Percentiles rank a stretch among this genome's conserved stretches.
Evolutionary conservation across 169 alveolate species (phyloP).

Genomic region (Plasmodium relictum): DNA sequence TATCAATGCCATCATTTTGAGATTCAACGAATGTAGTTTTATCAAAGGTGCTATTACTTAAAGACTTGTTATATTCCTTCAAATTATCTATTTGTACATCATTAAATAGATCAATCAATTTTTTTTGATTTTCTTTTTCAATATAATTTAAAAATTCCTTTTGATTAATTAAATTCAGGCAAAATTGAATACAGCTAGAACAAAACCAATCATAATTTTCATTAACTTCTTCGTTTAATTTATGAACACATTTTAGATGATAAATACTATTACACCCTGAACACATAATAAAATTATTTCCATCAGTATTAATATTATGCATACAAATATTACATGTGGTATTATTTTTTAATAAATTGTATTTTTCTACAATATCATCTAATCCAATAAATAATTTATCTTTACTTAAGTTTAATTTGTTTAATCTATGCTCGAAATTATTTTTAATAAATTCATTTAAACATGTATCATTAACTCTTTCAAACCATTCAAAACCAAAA

Average conservation of each 20-base stretch:
- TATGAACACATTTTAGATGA: conserved; percentile 75
- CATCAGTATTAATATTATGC: conserved; percentile 53
- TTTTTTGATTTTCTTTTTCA: conserved; percentile 57
- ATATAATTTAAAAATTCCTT: conserved; percentile 41
- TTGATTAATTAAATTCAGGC: conserved; percentile 56
- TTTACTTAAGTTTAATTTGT: conserved; percentile 26
- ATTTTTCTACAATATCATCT: conserved; percentile 69
- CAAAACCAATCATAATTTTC: conserved; percentile 78
- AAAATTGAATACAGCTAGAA: conserved; percentile 49
- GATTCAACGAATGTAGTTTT: neutral
- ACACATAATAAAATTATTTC: conserved; percentile 20
- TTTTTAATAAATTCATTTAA: conserved; percentile 49
- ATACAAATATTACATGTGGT: conserved; percentile 75
- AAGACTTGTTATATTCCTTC: neutral
- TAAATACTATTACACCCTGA: conserved; percentile 74
- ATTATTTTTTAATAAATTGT: conserved; percentile 58
- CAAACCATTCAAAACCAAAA: conserved; percentile 93
- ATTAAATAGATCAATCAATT: conserved; percentile 18
- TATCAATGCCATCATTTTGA: neutral
- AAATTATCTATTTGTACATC: conserved; percentile 11
- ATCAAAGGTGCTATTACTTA: neutral
- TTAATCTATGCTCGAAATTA: conserved; percentile 50
- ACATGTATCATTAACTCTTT: conserved; percentile 88
- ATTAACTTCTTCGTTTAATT: conserved; percentile 48
- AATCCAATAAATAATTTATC: conserved; percentile 40